Percentiles rank a stretch among this genome's conserved stretches.
Evolutionary conservation across 1,284 basidiomycete genomes (phyloP).

Genomic region (Leccinum proximum): DNA sequence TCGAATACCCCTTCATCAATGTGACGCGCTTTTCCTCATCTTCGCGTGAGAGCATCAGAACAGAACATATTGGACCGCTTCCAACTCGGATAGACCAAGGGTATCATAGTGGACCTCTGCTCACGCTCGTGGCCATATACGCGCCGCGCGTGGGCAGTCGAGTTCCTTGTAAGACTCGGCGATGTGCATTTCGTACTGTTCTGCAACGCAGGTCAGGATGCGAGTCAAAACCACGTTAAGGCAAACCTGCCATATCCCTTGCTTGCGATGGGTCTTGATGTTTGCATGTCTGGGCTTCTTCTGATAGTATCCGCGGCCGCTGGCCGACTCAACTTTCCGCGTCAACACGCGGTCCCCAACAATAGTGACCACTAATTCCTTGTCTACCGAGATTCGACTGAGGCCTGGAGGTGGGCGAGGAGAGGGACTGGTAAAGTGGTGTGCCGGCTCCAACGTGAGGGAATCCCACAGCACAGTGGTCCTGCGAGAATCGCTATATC

Average conservation of each 20-base stretch:
- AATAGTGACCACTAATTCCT: conserved; percentile 59
- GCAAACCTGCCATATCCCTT: conserved; percentile 26
- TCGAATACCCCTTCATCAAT: conserved; percentile 55
- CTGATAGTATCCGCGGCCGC: conserved; percentile 10
- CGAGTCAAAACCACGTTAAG: conserved; percentile 1
- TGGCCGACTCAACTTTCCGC: conserved; percentile 60
- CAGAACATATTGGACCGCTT: conserved; percentile 68
- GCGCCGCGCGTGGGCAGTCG: conserved; percentile 36
- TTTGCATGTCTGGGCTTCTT: conserved; percentile 22
- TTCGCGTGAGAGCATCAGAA: conserved; percentile 81
- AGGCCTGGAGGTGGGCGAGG: conserved; percentile 44
- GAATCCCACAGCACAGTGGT: conserved; percentile 64
- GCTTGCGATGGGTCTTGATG: conserved; percentile 20
- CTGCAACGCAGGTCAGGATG: conserved; percentile 32
- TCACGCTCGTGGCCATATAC: conserved; percentile 49
- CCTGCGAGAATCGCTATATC: conserved; percentile 37
- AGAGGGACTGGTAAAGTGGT: conserved; percentile 48
- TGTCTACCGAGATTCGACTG: conserved; percentile 59
- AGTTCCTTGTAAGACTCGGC: conserved; percentile 54
- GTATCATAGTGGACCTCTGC: conserved; percentile 53
- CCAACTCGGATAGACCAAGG: conserved; percentile 73
- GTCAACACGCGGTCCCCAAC: conserved; percentile 66
- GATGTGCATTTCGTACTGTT: conserved; percentile 64
- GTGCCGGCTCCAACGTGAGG: conserved; percentile 55
- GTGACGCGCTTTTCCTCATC: conserved; percentile 45